Conservation (phyloP, 139 green algal species). For the Closterium sp. region DNA sequence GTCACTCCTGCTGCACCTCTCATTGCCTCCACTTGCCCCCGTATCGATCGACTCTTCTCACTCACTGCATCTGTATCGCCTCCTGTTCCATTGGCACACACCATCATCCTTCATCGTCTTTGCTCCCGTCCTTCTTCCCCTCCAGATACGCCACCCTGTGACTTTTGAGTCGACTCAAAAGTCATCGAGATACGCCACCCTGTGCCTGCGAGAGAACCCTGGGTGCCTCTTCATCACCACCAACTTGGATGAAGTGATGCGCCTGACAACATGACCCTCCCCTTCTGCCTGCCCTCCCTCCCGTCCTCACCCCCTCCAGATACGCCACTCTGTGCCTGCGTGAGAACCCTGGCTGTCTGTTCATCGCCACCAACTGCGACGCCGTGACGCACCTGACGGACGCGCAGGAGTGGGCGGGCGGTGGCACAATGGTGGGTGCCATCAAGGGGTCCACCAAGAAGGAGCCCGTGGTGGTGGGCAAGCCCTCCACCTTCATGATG, state of each 20-base stretch:
- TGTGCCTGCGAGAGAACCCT: slow-evolving; percentile 97
- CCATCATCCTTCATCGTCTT: no score
- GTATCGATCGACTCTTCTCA: no score
- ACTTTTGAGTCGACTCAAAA: no score
- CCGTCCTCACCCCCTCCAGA: background rate
- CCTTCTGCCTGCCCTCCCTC: background rate
- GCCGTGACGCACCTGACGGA: slow-evolving; percentile 98
- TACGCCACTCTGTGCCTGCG: slow-evolving; percentile 95
- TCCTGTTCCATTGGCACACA: no score
- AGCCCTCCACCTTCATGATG: slow-evolving; percentile 92
- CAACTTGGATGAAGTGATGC: slow-evolving; percentile 87
- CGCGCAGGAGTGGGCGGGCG: slow-evolving; percentile 88
- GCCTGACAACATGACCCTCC: background rate
- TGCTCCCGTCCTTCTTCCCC: no score
- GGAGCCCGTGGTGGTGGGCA: slow-evolving; percentile 93
- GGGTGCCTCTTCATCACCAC: slow-evolving; percentile 91
- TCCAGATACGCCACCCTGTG: no score
- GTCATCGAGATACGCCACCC: slow-evolving; percentile 77
- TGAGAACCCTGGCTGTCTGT: slow-evolving; percentile 96
- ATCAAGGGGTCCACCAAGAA: slow-evolving; percentile 87
- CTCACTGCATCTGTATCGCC: no score
- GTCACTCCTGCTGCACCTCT: background rate
- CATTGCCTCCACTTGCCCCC: background rate
- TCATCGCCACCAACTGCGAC: slow-evolving; percentile 98
- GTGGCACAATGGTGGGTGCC: slow-evolving; percentile 76